Evolutionary conservation across 108 stramenopile species (phyloP), one percentile per base, ranked within the genome.

Genomic region (Cyclotella baltica): DNA sequence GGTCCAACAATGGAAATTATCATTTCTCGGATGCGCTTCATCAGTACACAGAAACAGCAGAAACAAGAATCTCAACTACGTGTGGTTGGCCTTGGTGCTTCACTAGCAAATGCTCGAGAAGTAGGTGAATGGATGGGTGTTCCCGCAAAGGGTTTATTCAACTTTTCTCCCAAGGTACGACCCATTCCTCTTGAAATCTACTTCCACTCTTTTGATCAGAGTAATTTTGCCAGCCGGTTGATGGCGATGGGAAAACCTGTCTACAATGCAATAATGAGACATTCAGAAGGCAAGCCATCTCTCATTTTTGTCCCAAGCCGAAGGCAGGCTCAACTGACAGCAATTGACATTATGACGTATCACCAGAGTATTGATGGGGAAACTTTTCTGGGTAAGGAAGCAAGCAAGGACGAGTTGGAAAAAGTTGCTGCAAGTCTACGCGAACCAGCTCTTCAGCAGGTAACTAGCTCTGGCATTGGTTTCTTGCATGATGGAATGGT

Each of bases 91-190:
- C 77, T 98, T 27, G 86, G 93, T 63, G 94, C 97, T 8, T 96
- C 97, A 5, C 73, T 98, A 25, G 98, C 99, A 25, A 99, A 99
- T 83, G 97, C 97, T 0, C 90, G 94, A 59, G 99, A 99, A 77
- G 89, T 99, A 8, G 99, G 94, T 28, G 99, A 98, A 62, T 99
- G 98, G 98, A 90, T 99, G 84, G 98, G 99, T 22, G 98, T 96
- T 13, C 66, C 96, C 8, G 62, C 70, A 23, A 90, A 92, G 68
- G 91, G 89, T 52, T 67, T 96, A 19, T 97, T 98, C 88, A 97
- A 98, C 81, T 99, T 99, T 87, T 91, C 93, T 46, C 95, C 98
- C 13, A 92, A 94, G 62, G 96, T 94, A 0, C 72, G 98, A 66
- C 99, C 99, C 4, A 83, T 84, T 46, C 97, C 98, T 9, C 84